A percentile compares a stretch with the other conserved stretches of the same genome.
Evolutionary conservation across 2,329 filamentous ascomycete genomes (phyloP).

Genomic region (Juglanconis oblonga): DNA sequence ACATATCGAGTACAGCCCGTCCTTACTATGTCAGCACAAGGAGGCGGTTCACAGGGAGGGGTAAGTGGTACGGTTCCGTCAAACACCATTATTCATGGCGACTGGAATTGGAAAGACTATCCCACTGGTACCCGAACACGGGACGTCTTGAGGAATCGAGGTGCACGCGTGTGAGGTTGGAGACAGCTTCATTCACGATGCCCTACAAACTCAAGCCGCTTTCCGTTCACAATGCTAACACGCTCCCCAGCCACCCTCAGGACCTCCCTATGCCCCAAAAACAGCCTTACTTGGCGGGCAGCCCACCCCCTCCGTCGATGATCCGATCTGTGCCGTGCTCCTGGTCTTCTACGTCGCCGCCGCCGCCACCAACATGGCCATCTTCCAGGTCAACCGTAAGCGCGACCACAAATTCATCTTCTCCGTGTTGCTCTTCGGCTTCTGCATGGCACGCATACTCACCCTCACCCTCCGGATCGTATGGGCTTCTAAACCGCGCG

Average conservation of each 20-base stretch:
- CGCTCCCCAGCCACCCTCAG: conserved; percentile 11
- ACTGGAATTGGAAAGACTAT: no score
- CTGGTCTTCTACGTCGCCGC: conserved; percentile 53
- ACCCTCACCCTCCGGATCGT: conserved; percentile 52
- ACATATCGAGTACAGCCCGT: background rate
- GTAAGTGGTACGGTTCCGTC: background rate
- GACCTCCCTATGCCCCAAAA: conserved; percentile 39
- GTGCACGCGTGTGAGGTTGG: background rate
- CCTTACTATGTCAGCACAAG: background rate
- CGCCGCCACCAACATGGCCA: conserved; percentile 56
- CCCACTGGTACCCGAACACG: no score
- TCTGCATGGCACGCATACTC: conserved; percentile 53
- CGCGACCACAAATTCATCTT: conserved; percentile 58
- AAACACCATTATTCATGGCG: no score
- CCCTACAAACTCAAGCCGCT: background rate
- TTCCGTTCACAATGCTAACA: background rate
- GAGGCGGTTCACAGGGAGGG: background rate
- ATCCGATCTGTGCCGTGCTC: conserved; percentile 63
- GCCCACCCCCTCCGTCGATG: conserved; percentile 57
- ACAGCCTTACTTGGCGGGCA: conserved; percentile 53
- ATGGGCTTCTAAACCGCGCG: conserved; percentile 44
- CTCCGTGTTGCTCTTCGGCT: conserved; percentile 55
- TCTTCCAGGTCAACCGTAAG: conserved; percentile 51
- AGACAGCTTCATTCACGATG: background rate
- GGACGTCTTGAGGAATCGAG: background rate